Percentiles rank a stretch among this genome's conserved stretches.
Conservation (phyloP, 129 eudicot species). For the Oenanthe sinensis region DNA sequence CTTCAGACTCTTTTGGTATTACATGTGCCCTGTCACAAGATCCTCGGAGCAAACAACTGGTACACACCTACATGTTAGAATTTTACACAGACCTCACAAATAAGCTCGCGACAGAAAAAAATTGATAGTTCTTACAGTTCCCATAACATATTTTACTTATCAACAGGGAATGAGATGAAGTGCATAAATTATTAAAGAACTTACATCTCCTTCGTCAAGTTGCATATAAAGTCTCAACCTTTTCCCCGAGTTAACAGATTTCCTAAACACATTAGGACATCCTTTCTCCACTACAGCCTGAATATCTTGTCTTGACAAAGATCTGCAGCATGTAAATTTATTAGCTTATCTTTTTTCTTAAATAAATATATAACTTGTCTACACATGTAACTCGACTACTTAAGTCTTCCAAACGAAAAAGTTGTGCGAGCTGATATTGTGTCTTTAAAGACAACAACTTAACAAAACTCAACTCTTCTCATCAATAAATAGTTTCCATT, state of each 20-base stretch:
- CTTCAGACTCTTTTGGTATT: constrained; percentile 49
- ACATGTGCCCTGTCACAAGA: constrained; percentile 87
- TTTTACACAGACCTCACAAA: not conserved
- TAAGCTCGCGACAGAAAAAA: not conserved
- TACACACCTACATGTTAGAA: constrained; percentile 48
- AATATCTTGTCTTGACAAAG: constrained; percentile 56
- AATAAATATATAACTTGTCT: not conserved
- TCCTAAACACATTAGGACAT: constrained; percentile 65
- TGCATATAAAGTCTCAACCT: constrained; percentile 63
- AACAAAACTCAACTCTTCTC: not conserved
- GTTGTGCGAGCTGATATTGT: not conserved
- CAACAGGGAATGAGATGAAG: not conserved
- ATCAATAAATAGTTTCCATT: not conserved
- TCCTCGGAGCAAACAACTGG: constrained; percentile 60
- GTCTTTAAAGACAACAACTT: not conserved
- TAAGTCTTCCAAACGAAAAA: not conserved
- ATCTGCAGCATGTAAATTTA: constrained; percentile 30
- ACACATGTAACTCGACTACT: not conserved
- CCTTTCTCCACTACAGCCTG: constrained; percentile 64
- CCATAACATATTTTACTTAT: not conserved
- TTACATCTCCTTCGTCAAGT: constrained; percentile 84
- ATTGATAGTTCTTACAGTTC: not conserved
- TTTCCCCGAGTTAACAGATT: constrained; percentile 83
- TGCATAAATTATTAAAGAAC: constrained; percentile 18
- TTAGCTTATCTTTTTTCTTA: not conserved